Evolutionary conservation across 805 yeast species (phyloP).

Genomic region (Cyberlindnera misumaiensis): DNA sequence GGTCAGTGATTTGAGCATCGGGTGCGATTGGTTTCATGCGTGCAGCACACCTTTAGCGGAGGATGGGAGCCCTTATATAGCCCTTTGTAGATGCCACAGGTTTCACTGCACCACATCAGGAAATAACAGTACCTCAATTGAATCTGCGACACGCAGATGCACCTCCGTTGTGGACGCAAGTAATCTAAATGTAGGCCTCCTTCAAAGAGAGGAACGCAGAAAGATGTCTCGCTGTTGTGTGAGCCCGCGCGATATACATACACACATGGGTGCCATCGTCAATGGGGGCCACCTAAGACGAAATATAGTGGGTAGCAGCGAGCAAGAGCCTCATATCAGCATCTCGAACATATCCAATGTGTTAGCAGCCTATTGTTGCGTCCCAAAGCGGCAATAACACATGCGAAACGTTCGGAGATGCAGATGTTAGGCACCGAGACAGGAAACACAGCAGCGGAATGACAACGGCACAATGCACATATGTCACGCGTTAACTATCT

Average conservation of each 20-base stretch:
- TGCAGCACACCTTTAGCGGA: background rate
- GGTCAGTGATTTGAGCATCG: slow-evolving; percentile 4
- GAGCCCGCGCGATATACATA: too few relatives aligned
- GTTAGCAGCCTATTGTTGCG: slow-evolving; percentile 6
- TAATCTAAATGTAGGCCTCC: background rate
- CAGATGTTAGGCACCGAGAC: too few relatives aligned
- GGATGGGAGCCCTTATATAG: background rate
- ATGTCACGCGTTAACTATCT: too few relatives aligned
- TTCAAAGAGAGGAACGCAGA: too few relatives aligned
- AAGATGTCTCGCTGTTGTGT: too few relatives aligned
- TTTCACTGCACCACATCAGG: background rate
- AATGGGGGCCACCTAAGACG: too few relatives aligned
- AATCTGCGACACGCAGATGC: background rate
- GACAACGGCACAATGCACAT: too few relatives aligned
- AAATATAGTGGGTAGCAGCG: too few relatives aligned
- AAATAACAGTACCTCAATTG: background rate
- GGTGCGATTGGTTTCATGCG: too few relatives aligned
- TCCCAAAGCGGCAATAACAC: slow-evolving; percentile 10
- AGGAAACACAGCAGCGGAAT: too few relatives aligned
- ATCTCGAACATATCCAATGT: background rate
- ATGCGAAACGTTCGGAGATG: background rate
- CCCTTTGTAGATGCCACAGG: background rate
- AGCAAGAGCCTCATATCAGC: background rate
- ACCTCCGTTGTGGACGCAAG: background rate
- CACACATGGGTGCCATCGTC: too few relatives aligned